Evolutionary conservation across 768 basidiomycete genomes (phyloP), one percentile per base, ranked within the genome.

Genomic region (Lentinula boryana): DNA sequence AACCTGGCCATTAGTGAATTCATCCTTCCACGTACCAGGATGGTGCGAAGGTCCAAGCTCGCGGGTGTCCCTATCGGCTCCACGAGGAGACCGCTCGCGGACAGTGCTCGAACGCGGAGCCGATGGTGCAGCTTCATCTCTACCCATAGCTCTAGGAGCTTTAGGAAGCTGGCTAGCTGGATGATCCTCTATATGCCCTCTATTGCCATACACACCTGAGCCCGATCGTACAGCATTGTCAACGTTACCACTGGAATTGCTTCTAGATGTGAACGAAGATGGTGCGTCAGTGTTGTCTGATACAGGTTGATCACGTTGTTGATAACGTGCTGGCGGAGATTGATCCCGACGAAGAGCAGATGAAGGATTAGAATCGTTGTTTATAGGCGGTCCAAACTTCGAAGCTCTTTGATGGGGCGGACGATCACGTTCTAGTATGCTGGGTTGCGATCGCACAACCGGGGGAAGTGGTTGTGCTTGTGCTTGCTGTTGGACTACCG

Each of bases 121-220:
- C 3, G 38, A n/a, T 18, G 40, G 18, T 18, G 18, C 38, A 6
- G 23, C 5, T 16, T 56, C 55, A 43, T 56, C 55, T 10, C 40
- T 56, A 43, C 63, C 58, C 49, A 62, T 56, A 32, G 40, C 56
- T 35, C 56, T 41, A 7, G 55, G 55, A 48, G 33, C 49, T 16
- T 32, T 56, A 10, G 61, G 62, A 27, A 23, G 55, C 6, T 36
- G 38, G 27, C 15, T 31, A 15, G 8, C n/a, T 21, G n/a, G 1
- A 50, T 23, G 15, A 58, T 57, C 61, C 7, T 56, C 54, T 15
- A 15, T 27, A 23, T 31, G 31, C 16, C 35, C 48, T n/a, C 38
- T 60, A 49, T 75, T 74, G 46, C 71, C 63, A 62, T 77, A 73
- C 69, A 71, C 71, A 5, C 68, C 72, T 33, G 67, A 61, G 21